These are phyloP conservation scores for Picochlorum sp. DNA, from an alignment of 139 green algal species.

Conservation along the genomic window DNA sequence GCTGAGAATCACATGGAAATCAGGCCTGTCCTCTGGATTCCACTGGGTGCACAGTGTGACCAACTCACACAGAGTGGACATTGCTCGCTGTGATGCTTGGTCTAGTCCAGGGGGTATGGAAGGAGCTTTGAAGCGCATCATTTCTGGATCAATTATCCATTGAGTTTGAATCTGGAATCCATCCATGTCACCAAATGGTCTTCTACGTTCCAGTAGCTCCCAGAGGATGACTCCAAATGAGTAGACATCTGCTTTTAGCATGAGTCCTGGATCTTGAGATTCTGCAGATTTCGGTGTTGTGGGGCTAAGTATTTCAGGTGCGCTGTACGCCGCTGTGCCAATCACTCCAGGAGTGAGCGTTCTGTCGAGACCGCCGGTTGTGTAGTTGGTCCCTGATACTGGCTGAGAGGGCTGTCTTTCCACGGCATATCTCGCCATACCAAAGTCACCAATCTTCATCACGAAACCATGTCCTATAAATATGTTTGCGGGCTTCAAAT, in stretches of 20 bases:
- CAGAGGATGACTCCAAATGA: slow-evolving; percentile 29
- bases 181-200: slow-evolving; percentile 35
- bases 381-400: neutral
- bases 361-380: neutral
- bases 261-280: neutral
- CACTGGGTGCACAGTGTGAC: slow-evolving; percentile 19
- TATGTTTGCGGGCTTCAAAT: slow-evolving; percentile 50
- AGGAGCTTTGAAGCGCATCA: slow-evolving; percentile 20
- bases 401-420: neutral
- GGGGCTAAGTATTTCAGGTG: slow-evolving; percentile 38
- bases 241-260: slow-evolving; percentile 34
- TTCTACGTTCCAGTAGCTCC: slow-evolving; percentile 32
- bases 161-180: slow-evolving; percentile 37
- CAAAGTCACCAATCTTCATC: slow-evolving; percentile 49
- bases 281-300: slow-evolving; percentile 5
- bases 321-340: slow-evolving; percentile 31
- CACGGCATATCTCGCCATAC: slow-evolving; percentile 30
- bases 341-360: slow-evolving; percentile 28
- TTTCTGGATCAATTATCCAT: slow-evolving; percentile 27
- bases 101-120: slow-evolving; percentile 5
- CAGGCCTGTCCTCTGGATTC: slow-evolving; percentile 25
- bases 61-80: slow-evolving; percentile 19
- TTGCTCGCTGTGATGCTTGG: neutral
- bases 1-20: slow-evolving; percentile 22
- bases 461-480: slow-evolving; percentile 44